phyloP scores from a whole-genome alignment of 2,329 filamentous ascomycete genomes.

The Verruconis gallopava region DNA sequence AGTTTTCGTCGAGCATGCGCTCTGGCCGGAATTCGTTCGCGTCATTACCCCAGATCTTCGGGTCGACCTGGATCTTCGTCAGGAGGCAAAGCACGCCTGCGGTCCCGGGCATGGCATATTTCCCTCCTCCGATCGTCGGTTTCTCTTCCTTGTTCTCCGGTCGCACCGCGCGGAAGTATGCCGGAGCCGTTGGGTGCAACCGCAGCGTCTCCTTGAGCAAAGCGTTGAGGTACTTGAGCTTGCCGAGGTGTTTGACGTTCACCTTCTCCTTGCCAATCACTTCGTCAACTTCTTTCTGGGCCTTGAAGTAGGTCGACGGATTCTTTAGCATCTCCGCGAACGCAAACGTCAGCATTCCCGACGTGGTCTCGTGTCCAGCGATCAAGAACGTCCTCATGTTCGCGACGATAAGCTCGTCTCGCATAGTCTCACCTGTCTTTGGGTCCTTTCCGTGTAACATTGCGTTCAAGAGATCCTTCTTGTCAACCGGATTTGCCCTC shows the following conservation, averaged over 20 bases:
- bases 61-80: conserved; percentile 26
- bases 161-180: conserved; percentile 29
- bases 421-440: conserved; percentile 45
- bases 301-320: conserved; percentile 34
- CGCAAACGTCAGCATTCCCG: conserved; percentile 13
- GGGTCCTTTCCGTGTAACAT: conserved; percentile 48
- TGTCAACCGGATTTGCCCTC: conserved; percentile 22
- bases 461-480: conserved; percentile 38
- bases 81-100: conserved; percentile 20
- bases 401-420: conserved; percentile 49
- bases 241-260: conserved; percentile 34
- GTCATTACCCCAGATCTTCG: conserved; percentile 31
- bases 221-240: conserved; percentile 42
- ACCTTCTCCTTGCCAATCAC: conserved; percentile 37
- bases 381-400: conserved; percentile 58
- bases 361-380: conserved; percentile 24
- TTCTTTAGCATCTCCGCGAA: conserved; percentile 25
- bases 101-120: conserved; percentile 24
- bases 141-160: conserved; percentile 6
- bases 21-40: conserved; percentile 33
- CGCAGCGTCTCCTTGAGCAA: conserved; percentile 30
- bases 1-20: conserved; percentile 33
- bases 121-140: conserved; percentile 20
- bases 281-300: conserved; percentile 41
- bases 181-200: conserved; percentile 40